Evolutionary conservation across 495 filamentous ascomycete genomes (phyloP), one percentile per base, ranked within the genome.

Genomic region (Lepidopterella palustris): DNA sequence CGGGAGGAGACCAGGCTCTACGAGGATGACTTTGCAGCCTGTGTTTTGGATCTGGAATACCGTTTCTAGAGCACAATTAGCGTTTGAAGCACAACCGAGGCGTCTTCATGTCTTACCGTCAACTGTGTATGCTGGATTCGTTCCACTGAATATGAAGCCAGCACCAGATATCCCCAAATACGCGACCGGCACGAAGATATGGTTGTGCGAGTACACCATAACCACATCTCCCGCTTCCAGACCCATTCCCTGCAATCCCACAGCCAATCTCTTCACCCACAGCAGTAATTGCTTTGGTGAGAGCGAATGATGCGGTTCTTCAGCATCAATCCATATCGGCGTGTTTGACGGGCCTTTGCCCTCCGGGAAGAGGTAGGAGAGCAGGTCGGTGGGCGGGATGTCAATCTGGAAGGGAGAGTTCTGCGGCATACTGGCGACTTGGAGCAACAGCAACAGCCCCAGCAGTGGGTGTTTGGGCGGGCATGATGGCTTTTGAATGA

Each of bases 321-420:
- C 68, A 21, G 76, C 73, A 60, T 79, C 76, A 50, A 78, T 76
- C 75, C 75, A 80, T 68, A 79, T 62, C 10, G 76, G 73, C 15
- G 68, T 64, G 42, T 72, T 71, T 11, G 73, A 77, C 11, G 71
- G 65, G 10, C 51, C 50, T 60, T 68, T 40, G n/a, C 55, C 63
- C 20, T 61, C 55, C 8, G 76, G 76, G 61, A 77, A 80, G 1
- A 79, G 57, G 55, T 77, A 79, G 9, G 68, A 68, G 13, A 80
- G 67, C 40, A 79, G 52, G 62, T 79, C 71, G 28, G 74, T 74
- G 21, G 70, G 40, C 0, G 74, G 75, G 51, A 79, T 74, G 49
- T 74, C 63, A n/a, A 80, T 65, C 25, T 60, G 62, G 53, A 72
- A 72, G 39, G 66, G 68, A 0, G 70, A 75, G 13, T 68, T 61